phyloP scores from a whole-genome alignment of 2,329 filamentous ascomycete species.

The Hypocrella siamensis region DNA sequence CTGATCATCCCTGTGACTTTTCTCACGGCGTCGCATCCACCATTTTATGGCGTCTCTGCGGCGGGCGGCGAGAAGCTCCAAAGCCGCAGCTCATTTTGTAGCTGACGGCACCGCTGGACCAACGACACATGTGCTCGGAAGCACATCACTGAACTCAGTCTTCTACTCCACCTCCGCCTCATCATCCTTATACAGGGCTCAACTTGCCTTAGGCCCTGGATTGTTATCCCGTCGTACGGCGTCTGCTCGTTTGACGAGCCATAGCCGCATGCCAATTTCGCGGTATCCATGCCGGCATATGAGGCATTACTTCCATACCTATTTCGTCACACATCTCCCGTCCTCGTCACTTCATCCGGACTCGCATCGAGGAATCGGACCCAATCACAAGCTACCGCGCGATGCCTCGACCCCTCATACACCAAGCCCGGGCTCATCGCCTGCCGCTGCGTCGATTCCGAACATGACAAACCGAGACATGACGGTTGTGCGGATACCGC shows the following conservation, averaged over 20 bases:
- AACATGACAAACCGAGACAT: slow-evolving; percentile 55
- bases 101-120: no score
- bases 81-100: no score
- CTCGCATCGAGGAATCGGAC: slow-evolving; percentile 44
- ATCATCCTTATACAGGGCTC: no score
- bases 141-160: no score
- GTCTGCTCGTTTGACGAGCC: slow-evolving; percentile 1
- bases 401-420: slow-evolving; percentile 70
- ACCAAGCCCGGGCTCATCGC: slow-evolving; percentile 33
- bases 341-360: slow-evolving; percentile 89
- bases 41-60: no score
- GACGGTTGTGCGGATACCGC: slow-evolving; percentile 86
- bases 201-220: background rate
- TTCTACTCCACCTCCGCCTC: no score
- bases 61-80: no score
- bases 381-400: slow-evolving; percentile 75
- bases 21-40: no score
- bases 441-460: slow-evolving; percentile 41
- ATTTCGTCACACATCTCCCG: slow-evolving; percentile 92
- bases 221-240: background rate
- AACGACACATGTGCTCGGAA: no score
- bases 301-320: slow-evolving; percentile 59
- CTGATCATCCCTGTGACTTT: no score
- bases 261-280: background rate
- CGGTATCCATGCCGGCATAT: slow-evolving; percentile 2